Evolutionary conservation across 2,329 filamentous ascomycete genomes (phyloP), one percentile per base, ranked within the genome.

Genomic region (Colletotrichum zoysiae): DNA sequence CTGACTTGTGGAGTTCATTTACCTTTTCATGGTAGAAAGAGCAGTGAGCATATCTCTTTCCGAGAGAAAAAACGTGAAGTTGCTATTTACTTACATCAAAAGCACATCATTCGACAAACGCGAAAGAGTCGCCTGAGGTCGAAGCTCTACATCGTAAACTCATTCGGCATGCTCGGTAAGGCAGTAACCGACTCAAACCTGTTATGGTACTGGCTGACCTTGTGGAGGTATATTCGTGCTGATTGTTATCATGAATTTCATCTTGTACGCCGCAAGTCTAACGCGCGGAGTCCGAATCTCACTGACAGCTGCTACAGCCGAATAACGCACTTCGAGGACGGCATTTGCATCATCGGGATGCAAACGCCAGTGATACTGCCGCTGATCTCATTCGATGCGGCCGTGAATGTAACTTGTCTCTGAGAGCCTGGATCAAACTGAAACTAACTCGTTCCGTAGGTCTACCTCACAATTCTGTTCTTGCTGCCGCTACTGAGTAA

Each of bases 1-100:
- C n/a, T 20, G 16, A 9, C 35, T 16, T 1, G 14, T 40, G 18
- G 7, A 71, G 69, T 71, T 71, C 30, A 68, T 71, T 44, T 71
- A 71, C 38, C 69, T 71, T 5, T 71, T 68, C 44, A 71, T 71
- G 69, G 69, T 71, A 33, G 69, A 71, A 18, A 40, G 69, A 7
- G 69, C 69, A 48, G 69, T 68, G 38, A 42, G 68, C 51, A 6
- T n/a, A 14, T 33, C 23, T 42, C 0, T 5, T 30, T 14, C 48
- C 5, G 8, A 1, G 5, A 2, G 11, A 16, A 8, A 8, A 20
- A n/a, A 16, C 0, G 1, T 7, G 0, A 12, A 3, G 35, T 3
- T 18, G 23, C 20, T 9, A 1, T 1, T 14, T 8, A 11, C 55
- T 59, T 4, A 67, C 44, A 5, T 50, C 12, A 5, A 16, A 6